Evolutionary conservation across 2,329 filamentous ascomycete genomes (phyloP), one percentile per base, ranked within the genome.

Genomic region (Exserohilum rostratum): DNA sequence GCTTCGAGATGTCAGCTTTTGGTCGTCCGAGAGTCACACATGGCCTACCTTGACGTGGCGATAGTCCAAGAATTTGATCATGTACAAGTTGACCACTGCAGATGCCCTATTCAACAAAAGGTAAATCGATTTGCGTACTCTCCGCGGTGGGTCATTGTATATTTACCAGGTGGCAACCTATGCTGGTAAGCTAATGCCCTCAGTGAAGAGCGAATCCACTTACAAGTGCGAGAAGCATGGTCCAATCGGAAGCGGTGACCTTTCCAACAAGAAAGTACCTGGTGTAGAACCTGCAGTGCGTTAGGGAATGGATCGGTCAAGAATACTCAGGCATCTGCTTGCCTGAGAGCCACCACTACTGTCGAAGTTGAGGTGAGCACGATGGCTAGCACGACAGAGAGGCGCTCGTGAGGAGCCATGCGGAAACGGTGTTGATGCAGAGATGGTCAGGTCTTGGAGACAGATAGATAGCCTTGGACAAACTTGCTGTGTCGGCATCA

Each of bases 211-310:
- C 33, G 15, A 0, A 22, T 35, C 15, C 11, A 62, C 68, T 43
- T 48, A 72, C 68, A 13, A 72, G 51, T 10, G 66, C 67, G 12
- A 59, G 33, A 6, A 71, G 54, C 61, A 72, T 71, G 11, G 70
- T 58, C 65, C 65, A 73, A 50, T 73, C 70, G 7, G 67, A 57
- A 22, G 64, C 58, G 30, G 59, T 64, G 6, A 72, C 54, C 47
- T 67, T 72, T 7, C 66, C 55, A 15, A 67, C 58, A 13, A 69
- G 53, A 29, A 62, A 69, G 37, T 69, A 58, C 3, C 70, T 68
- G 46, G 62, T 62, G 46, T 73, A 73, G 29, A 72, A 70, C 43
- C 70, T 72, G 38, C 4, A 7, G 12, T 40, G 7, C 18, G n/a
- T 27, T 11, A 45, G 27, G 7, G 4, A 22, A 34, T 6, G n/a